phyloP scores from a whole-genome alignment of 2,329 filamentous ascomycete species.

The Alternaria atra region DNA sequence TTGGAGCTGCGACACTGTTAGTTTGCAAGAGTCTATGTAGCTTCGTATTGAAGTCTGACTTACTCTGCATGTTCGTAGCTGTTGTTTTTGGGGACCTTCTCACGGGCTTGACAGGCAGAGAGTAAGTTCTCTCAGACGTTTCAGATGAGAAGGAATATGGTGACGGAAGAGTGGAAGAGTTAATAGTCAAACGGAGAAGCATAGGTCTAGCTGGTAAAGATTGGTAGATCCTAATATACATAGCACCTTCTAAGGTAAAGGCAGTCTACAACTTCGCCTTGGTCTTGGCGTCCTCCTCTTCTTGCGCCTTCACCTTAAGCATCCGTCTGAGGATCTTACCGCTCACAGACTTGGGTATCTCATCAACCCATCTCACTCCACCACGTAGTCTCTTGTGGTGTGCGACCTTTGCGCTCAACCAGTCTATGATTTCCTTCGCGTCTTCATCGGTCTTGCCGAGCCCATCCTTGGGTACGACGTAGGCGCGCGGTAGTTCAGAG shows the following conservation, averaged over 20 bases:
- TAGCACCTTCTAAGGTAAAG: background rate
- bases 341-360: constrained; percentile 58
- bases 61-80: background rate
- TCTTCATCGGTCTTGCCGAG: constrained; percentile 43
- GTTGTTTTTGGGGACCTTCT: background rate
- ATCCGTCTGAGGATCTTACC: constrained; percentile 59
- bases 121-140: background rate
- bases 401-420: constrained; percentile 55
- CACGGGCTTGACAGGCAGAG: background rate
- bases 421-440: constrained; percentile 53
- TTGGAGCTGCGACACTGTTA: background rate
- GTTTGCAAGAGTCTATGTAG: background rate
- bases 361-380: constrained; percentile 57
- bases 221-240: background rate
- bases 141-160: background rate
- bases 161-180: background rate
- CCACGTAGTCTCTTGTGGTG: constrained; percentile 59
- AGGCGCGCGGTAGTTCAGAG: constrained; percentile 55
- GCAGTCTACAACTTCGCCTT: constrained; percentile 55
- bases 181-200: background rate
- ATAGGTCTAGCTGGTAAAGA: background rate
- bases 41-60: background rate
- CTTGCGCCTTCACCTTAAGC: constrained; percentile 54
- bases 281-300: constrained; percentile 48
- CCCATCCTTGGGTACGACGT: constrained; percentile 46